Percentiles rank a stretch among this genome's conserved stretches.
Evolutionary conservation across 2,329 filamentous ascomycete genomes (phyloP).

Genomic region (Trichophyton rubrum): DNA sequence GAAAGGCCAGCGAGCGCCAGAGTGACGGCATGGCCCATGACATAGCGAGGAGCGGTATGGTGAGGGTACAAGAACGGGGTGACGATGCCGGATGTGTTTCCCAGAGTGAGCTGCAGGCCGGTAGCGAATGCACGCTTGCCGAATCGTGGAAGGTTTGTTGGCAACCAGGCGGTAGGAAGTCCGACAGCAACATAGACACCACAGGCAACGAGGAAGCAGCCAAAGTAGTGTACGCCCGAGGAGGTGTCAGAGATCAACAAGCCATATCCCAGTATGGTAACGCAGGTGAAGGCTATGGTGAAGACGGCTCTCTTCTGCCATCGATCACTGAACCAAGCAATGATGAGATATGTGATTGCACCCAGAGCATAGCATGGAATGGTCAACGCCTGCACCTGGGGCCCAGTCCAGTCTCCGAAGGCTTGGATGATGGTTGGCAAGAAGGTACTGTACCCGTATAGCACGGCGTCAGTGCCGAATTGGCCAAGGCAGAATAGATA

Average conservation of each 20-base stretch:
- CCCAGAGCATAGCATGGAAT: slow-evolving; percentile 67
- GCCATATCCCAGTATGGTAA: slow-evolving; percentile 57
- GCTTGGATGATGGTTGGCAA: slow-evolving; percentile 65
- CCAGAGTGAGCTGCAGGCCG: slow-evolving; percentile 57
- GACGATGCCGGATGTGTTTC: slow-evolving; percentile 61
- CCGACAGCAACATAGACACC: slow-evolving; percentile 54
- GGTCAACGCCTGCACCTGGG: slow-evolving; percentile 61
- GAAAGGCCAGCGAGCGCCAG: slow-evolving; percentile 46
- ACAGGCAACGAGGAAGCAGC: slow-evolving; percentile 61
- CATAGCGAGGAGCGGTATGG: slow-evolving; percentile 44
- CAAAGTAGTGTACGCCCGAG: slow-evolving; percentile 58
- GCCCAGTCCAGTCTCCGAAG: slow-evolving; percentile 49
- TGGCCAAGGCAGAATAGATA: slow-evolving; percentile 57
- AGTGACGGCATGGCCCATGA: slow-evolving; percentile 50
- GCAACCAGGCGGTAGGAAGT: slow-evolving; percentile 44
- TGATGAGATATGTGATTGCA: slow-evolving; percentile 53
- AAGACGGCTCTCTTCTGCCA: slow-evolving; percentile 55
- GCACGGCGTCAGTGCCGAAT: slow-evolving; percentile 63
- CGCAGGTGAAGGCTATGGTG: slow-evolving; percentile 46
- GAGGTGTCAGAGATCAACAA: slow-evolving; percentile 50
- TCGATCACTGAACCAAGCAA: slow-evolving; percentile 52
- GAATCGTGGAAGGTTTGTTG: slow-evolving; percentile 59
- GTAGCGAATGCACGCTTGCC: slow-evolving; percentile 63
- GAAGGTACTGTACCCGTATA: slow-evolving; percentile 69
- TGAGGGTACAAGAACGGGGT: slow-evolving; percentile 46